Evolutionary conservation across 2,329 filamentous ascomycete species (phyloP).

Genomic region (Tothia fuscella): DNA sequence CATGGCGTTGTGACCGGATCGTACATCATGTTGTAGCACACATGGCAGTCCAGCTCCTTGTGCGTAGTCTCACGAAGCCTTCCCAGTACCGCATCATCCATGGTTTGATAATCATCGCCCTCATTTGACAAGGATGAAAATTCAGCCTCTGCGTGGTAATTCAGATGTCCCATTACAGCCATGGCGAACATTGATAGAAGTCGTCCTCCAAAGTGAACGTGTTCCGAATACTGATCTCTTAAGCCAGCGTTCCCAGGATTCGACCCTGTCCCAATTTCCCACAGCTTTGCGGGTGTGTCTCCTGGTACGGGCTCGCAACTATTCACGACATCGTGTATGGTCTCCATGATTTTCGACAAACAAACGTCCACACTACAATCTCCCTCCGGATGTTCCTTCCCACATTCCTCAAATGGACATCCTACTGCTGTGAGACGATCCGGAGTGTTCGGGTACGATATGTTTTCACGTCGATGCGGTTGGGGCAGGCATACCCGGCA

Average conservation of each 20-base stretch:
- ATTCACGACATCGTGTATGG: slow-evolving; percentile 22
- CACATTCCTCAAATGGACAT: slow-evolving; percentile 61
- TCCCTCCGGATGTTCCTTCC: slow-evolving; percentile 57
- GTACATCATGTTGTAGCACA: slow-evolving; percentile 72
- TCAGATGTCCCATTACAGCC: slow-evolving; percentile 48
- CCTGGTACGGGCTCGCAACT: slow-evolving; percentile 13
- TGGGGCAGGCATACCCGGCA: slow-evolving; percentile 65
- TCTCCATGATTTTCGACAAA: slow-evolving; percentile 56
- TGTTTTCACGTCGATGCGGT: slow-evolving; percentile 50
- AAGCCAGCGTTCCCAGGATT: too few species aligned
- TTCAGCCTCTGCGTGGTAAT: slow-evolving; percentile 42
- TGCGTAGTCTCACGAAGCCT: slow-evolving; percentile 50
- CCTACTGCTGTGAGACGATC: slow-evolving; percentile 56
- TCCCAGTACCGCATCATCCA: slow-evolving; percentile 42
- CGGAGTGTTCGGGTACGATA: slow-evolving; percentile 63
- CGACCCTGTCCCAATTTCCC: too few species aligned
- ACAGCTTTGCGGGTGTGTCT: slow-evolving; percentile 26
- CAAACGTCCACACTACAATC: slow-evolving; percentile 72
- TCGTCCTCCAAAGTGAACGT: slow-evolving; percentile 42
- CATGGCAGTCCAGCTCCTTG: slow-evolving; percentile 72
- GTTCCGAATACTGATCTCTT: not conserved
- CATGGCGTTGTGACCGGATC: slow-evolving; percentile 77
- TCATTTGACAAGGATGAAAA: slow-evolving; percentile 32
- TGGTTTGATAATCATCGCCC: slow-evolving; percentile 24
- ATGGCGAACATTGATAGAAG: slow-evolving; percentile 56